A percentile compares a stretch with the other conserved stretches of the same genome.
phyloP scores from a whole-genome alignment of 1,139 yeast species.

The Protomyces lactucae-debilis region DNA sequence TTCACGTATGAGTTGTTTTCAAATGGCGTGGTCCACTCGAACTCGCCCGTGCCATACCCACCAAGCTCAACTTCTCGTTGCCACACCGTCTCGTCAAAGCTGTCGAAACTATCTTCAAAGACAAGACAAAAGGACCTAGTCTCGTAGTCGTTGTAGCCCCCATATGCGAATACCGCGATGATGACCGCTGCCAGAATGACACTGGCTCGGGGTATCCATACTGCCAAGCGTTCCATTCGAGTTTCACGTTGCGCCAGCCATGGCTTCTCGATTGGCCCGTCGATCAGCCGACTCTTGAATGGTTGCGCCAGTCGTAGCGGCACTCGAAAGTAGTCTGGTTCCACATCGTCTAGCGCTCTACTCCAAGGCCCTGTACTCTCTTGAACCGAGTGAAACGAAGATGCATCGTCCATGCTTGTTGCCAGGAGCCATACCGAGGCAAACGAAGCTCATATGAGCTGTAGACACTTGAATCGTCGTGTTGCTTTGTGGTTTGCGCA shows the following conservation, averaged over 20 bases:
- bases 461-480: too few relatives aligned
- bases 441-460: too few relatives aligned
- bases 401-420: too few relatives aligned
- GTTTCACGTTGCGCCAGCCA: slow-evolving; percentile 3
- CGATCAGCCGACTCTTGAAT: not conserved
- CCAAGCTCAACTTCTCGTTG: slow-evolving; percentile 30
- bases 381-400: too few relatives aligned
- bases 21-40: slow-evolving; percentile 31
- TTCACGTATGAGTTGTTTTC: slow-evolving; percentile 29
- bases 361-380: not conserved
- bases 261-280: not conserved
- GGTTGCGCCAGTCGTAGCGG: not conserved
- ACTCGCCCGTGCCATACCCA: slow-evolving; percentile 32
- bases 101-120: slow-evolving; percentile 21
- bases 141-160: slow-evolving; percentile 18
- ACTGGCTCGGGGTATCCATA: slow-evolving; percentile 5
- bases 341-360: not conserved
- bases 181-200: not conserved
- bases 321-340: not conserved
- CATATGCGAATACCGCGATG: slow-evolving; percentile 2
- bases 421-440: too few relatives aligned
- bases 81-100: slow-evolving; percentile 26
- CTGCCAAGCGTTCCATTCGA: not conserved
- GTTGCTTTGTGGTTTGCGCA: too few relatives aligned
- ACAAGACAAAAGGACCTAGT: slow-evolving; percentile 16